Evolutionary conservation across 805 yeast species (phyloP), one percentile per base, ranked within the genome.

Genomic region (Maudiozyma barnettii): DNA sequence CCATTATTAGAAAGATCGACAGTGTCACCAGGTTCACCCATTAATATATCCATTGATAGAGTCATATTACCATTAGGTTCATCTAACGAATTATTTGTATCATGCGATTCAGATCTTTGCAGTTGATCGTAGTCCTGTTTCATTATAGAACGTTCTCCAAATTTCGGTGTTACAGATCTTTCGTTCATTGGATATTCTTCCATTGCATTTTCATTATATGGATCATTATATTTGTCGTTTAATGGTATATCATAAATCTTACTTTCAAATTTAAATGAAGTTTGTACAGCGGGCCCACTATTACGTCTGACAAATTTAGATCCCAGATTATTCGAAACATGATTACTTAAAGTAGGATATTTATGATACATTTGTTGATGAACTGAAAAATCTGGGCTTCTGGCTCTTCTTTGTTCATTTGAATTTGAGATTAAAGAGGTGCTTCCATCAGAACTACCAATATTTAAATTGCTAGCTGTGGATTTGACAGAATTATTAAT

Each of bases 251-350:
- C 74, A 48, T 70, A 70, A 4, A 56, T 56, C 49, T 59, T 63
- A n/a, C 71, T 62, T 47, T 69, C 66, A 48, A 63, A 69, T 37
- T 63, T 66, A 52, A 69, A 69, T 5, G 61, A 45, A 5, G 50
- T 23, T 4, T 39, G 12, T 23, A 20, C 18, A 10, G 43, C 45
- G 10, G 42, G 59, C 2, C 45, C 42, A 39, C 50, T 48, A 37
- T 41, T 46, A 18, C 44, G 29, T 41, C 48, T 46, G 12, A 18
- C 38, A 18, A 35, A 52, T 30, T 8, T 54, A 51, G 19, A 41
- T 16, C 40, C 43, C 36, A 18, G 13, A 22, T 21, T 30, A 35
- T 26, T 19, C 19, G 23, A 22, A 14, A 21, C 38, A 38, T 29
- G 23, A 22, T 30, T 29, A 31, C 18, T 41, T 3, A 29, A 29